phyloP scores from a whole-genome alignment of 805 yeast genomes.

The Candida caryicola region DNA sequence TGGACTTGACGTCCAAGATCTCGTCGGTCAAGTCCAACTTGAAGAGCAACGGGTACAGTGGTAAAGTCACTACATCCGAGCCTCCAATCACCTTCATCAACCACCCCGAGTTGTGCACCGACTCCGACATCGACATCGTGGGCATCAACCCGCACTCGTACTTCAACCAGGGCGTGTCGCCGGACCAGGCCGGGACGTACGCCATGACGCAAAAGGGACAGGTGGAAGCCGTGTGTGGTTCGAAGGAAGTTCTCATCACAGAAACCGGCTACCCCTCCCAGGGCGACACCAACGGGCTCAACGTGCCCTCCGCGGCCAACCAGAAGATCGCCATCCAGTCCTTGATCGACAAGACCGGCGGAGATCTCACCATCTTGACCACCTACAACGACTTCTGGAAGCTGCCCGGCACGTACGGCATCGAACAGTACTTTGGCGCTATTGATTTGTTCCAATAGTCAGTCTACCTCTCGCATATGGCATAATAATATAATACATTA shows the following conservation, averaged over 20 bases:
- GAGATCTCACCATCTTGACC: slow-evolving; percentile 68
- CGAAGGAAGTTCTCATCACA: slow-evolving; percentile 57
- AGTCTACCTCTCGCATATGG: background rate
- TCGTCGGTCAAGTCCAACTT: slow-evolving; percentile 58
- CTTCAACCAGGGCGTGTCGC: slow-evolving; percentile 62
- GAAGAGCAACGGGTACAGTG: slow-evolving; percentile 68
- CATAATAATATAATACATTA: background rate
- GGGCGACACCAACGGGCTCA: slow-evolving; percentile 69
- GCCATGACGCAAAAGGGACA: slow-evolving; percentile 59
- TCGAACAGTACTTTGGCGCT: slow-evolving; percentile 86
- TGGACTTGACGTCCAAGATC: slow-evolving; percentile 65
- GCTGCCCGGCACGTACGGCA: slow-evolving; percentile 73
- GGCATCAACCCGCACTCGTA: slow-evolving; percentile 88
- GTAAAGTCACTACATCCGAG: slow-evolving; percentile 79
- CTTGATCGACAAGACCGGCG: slow-evolving; percentile 56
- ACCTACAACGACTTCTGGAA: slow-evolving; percentile 90
- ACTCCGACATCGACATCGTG: slow-evolving; percentile 71
- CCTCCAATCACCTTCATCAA: slow-evolving; percentile 74
- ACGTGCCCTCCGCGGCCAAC: slow-evolving; percentile 67
- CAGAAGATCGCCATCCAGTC: slow-evolving; percentile 67
- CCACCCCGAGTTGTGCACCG: slow-evolving; percentile 66
- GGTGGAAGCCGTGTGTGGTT: slow-evolving; percentile 55
- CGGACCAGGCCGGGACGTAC: slow-evolving; percentile 69
- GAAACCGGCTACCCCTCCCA: slow-evolving; percentile 89
- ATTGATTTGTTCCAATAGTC: slow-evolving; percentile 34